A percentile compares a stretch with the other conserved stretches of the same genome.
These are phyloP conservation scores for Bassia scoparia DNA, from an alignment of 148 eudicot species.

Conservation along the genomic window DNA sequence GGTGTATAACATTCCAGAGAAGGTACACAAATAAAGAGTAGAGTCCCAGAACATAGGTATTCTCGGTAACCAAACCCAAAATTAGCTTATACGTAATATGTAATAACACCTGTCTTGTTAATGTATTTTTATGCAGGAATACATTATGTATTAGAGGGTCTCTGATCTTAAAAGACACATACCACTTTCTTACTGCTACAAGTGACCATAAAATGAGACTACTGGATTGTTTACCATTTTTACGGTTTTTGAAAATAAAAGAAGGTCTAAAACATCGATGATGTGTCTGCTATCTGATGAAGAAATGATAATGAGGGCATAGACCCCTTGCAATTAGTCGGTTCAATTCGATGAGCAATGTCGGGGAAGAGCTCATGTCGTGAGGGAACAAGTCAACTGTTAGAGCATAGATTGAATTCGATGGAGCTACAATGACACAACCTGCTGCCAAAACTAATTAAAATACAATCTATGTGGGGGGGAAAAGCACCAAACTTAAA, in stretches of 20 bases:
- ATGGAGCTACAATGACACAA: constrained; percentile 50
- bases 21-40: background rate
- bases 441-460: constrained; percentile 71
- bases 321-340: constrained; percentile 49
- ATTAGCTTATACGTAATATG: background rate
- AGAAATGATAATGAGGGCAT: constrained; percentile 40
- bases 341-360: constrained; percentile 40
- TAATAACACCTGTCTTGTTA: background rate
- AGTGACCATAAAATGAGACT: constrained; percentile 20
- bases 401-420: constrained; percentile 47
- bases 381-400: constrained; percentile 43
- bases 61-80: background rate
- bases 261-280: constrained; percentile 39
- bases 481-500: constrained; percentile 8
- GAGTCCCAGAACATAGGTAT: background rate
- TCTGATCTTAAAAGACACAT: background rate
- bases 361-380: constrained; percentile 48
- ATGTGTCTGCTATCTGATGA: constrained; percentile 36
- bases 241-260: constrained; percentile 34
- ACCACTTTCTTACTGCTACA: constrained; percentile 1
- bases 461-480: constrained; percentile 26
- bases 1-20: constrained; percentile 1
- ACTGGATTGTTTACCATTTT: constrained; percentile 33
- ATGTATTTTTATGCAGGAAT: background rate
- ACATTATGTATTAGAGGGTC: background rate